A percentile compares a stretch with the other conserved stretches of the same genome.
Evolutionary conservation across 495 filamentous ascomycete species (phyloP).

Genomic region (Geoglossum glabrum): DNA sequence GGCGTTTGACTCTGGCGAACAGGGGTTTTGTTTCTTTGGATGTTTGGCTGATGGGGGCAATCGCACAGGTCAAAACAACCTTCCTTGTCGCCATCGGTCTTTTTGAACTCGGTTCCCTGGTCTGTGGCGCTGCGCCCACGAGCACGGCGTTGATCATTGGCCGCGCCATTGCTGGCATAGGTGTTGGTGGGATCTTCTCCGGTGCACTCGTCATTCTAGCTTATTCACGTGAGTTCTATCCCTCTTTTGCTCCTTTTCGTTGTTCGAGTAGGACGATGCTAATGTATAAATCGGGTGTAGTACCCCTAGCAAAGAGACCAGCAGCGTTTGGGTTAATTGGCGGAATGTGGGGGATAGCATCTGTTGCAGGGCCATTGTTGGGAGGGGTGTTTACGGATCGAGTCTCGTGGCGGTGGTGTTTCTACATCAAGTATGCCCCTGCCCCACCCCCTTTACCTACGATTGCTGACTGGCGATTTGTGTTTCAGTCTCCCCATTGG

Average conservation of each 20-base stretch:
- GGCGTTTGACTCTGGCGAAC: constrained; percentile 46
- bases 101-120: constrained; percentile 6
- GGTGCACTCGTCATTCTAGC: constrained; percentile 25
- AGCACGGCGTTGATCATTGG: constrained; percentile 7
- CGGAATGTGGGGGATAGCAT: constrained; percentile 13
- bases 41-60: not conserved
- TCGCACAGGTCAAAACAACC: constrained; percentile 20
- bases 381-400: constrained; percentile 8
- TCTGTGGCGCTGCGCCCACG: constrained; percentile 7
- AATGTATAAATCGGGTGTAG: not conserved
- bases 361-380: constrained; percentile 5
- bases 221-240: not conserved
- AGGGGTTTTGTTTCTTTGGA: constrained; percentile 26
- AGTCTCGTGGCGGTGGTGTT: constrained; percentile 9
- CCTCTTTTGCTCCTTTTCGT: too few species aligned
- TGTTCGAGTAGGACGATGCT: not conserved
- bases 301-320: constrained; percentile 21
- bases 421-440: constrained; percentile 19
- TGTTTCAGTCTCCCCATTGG: constrained; percentile 24
- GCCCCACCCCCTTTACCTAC: not conserved
- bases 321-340: constrained; percentile 20
- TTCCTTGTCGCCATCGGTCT: constrained; percentile 3
- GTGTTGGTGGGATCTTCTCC: constrained; percentile 17
- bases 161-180: constrained; percentile 8
- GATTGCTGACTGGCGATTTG: too few species aligned